Evolutionary conservation across 371 early-diverging fungal genomes (phyloP).

Genomic region (Mortierella sp.): DNA sequence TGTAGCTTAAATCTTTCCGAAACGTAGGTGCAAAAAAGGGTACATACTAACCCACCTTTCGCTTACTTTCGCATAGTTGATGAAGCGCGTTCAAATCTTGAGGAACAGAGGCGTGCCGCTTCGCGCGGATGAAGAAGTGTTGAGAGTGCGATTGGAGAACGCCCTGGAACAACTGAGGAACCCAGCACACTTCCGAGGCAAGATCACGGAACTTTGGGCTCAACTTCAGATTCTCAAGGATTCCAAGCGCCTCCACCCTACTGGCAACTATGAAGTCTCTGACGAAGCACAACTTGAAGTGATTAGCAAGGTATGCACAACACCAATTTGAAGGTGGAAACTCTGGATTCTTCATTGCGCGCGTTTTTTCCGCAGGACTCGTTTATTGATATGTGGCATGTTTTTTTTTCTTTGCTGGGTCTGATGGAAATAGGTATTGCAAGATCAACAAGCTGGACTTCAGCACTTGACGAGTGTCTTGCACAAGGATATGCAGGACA

Average conservation of each 20-base stretch:
- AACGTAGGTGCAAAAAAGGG: background rate
- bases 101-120: constrained; percentile 86
- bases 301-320: constrained; percentile 65
- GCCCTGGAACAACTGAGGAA: constrained; percentile 79
- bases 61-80: constrained; percentile 64
- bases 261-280: constrained; percentile 58
- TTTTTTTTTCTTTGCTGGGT: background rate
- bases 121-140: constrained; percentile 86
- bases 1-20: too few species aligned
- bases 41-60: background rate
- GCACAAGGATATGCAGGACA: constrained; percentile 64
- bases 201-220: constrained; percentile 87
- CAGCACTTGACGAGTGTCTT: constrained; percentile 73
- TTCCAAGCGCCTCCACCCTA: constrained; percentile 66
- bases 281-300: constrained; percentile 61
- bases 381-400: background rate
- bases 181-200: constrained; percentile 86
- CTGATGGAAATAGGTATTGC: constrained; percentile 60
- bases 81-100: constrained; percentile 87
- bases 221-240: constrained; percentile 85
- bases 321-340: background rate
- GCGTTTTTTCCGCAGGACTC: background rate
- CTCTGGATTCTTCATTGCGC: background rate
- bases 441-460: constrained; percentile 76
- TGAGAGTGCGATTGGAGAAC: constrained; percentile 80